Base-by-base conservation (phyloP, 257 asterid genomes). In the Henckelia pumila region DNA sequence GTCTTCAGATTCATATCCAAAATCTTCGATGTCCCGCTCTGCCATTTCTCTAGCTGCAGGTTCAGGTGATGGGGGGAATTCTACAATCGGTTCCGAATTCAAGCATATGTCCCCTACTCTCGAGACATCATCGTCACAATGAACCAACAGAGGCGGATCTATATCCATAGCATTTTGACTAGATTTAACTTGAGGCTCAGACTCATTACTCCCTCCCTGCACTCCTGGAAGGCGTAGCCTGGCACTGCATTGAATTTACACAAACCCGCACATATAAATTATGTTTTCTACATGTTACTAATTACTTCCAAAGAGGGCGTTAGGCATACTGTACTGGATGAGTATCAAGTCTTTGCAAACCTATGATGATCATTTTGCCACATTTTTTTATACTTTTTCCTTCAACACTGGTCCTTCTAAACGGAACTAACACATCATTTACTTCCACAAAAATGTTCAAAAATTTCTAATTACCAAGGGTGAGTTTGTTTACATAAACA, bases 41-140 rank as follows among this genome's bases (percentile, higher is more conserved):
- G 49, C 50, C 64, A 68, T 63, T 26, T 66, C 85, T 49, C 30
- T 37, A 20, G 77, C 65, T 59, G 68, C 58, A 8, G 69, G 70
- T 56, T 72, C 81, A 0, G 84, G 86, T 64, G 89, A 81, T 58
- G 63, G 11, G 26, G 96, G 92, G 23, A 75, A 22, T 75, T 88
- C 92, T 52, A 83, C n/a, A 7, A 80, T 78, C 3, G 89, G 88
- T 16, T 85, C 82, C 29, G 64, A 76, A 30, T 35, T 33, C 57
- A 4, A 9, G 63, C 23, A 19, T 49, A 40, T 25, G 47, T 59
- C 23, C 56, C 24, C 16, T 30, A 40, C 61, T 59, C 57, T 52
- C 6, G 24, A 56, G 63, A 7, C 66, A 56, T 55, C 35, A 32
- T 37, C 55, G 19, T 47, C 40, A 62, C 3, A 9, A 55, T 19